Conservation (phyloP, 2,329 filamentous ascomycete species). For the Botrytis cinerea region DNA sequence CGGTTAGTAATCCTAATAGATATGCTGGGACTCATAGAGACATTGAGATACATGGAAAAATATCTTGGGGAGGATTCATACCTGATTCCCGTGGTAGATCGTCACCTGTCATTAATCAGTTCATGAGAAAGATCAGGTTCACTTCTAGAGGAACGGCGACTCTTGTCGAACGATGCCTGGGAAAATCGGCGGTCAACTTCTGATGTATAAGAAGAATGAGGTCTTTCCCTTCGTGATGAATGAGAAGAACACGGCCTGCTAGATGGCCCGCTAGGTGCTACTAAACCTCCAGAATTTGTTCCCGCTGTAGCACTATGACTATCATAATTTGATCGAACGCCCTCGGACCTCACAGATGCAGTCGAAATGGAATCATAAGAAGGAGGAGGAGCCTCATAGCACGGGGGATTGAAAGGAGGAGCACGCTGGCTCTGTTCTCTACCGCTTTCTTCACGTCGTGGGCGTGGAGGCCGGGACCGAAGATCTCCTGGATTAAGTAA, state of each 20-base stretch:
- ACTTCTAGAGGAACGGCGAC: not conserved
- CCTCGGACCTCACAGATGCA: not conserved
- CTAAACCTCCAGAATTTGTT: not conserved
- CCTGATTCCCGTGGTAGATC: not conserved
- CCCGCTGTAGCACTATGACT: not conserved
- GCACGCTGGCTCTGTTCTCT: not conserved
- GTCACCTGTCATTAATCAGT: not conserved
- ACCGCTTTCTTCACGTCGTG: not conserved
- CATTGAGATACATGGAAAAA: accelerated
- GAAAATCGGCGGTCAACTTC: not conserved
- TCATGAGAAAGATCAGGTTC: not conserved
- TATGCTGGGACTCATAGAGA: not conserved
- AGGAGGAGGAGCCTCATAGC: not conserved
- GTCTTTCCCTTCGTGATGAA: not conserved
- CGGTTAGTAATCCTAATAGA: not conserved
- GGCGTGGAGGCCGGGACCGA: not conserved
- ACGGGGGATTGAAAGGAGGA: not conserved
- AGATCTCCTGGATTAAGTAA: not conserved
- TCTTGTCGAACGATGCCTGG: not conserved
- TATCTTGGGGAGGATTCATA: not conserved
- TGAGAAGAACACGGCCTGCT: not conserved
- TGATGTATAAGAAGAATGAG: not conserved
- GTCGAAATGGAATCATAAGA: not conserved
- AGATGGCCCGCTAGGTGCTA: not conserved
- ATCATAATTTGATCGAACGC: not conserved